Evolutionary conservation across 495 filamentous ascomycete species (phyloP).

Genomic region (Aspergillus asperescens): DNA sequence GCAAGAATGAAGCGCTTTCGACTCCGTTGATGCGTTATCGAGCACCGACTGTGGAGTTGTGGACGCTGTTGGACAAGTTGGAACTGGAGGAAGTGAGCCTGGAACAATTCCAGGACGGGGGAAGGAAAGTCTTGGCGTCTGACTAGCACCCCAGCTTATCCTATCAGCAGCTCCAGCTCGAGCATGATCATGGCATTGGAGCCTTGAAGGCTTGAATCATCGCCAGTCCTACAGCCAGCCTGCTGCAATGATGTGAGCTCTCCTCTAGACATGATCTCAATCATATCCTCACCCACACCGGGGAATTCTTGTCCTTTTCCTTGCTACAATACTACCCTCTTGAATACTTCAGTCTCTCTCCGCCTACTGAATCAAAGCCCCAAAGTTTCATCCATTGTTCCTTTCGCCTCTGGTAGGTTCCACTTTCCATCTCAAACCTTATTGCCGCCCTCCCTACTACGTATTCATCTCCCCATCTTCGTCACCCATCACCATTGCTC

Average conservation of each 20-base stretch:
- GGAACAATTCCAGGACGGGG: too few species aligned
- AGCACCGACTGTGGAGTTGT: too few species aligned
- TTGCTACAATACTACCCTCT: not conserved
- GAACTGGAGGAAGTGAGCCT: too few species aligned
- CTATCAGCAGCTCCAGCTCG: slow-evolving; percentile 5
- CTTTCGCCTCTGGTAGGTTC: slow-evolving; percentile 3
- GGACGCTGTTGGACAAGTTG: too few species aligned
- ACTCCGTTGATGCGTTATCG: too few species aligned
- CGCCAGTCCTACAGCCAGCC: too few species aligned
- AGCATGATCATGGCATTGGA: slow-evolving; percentile 15
- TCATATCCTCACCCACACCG: not conserved
- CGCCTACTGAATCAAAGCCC: not conserved
- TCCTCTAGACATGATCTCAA: too few species aligned
- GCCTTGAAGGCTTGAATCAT: too few species aligned
- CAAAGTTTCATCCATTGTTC: not conserved
- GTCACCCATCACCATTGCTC: not conserved
- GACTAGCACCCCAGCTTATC: not conserved
- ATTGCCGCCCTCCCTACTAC: not conserved
- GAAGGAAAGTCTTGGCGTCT: slow-evolving; percentile 4
- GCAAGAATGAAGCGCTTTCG: too few species aligned
- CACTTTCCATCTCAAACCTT: slow-evolving; percentile 12
- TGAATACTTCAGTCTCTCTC: not conserved
- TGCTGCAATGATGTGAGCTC: not conserved
- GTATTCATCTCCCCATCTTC: not conserved
- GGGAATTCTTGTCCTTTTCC: not conserved